Percentiles rank a stretch among this genome's conserved stretches.
phyloP scores from a whole-genome alignment of 352 stramenopile species.

The Phytophthora sp. region DNA sequence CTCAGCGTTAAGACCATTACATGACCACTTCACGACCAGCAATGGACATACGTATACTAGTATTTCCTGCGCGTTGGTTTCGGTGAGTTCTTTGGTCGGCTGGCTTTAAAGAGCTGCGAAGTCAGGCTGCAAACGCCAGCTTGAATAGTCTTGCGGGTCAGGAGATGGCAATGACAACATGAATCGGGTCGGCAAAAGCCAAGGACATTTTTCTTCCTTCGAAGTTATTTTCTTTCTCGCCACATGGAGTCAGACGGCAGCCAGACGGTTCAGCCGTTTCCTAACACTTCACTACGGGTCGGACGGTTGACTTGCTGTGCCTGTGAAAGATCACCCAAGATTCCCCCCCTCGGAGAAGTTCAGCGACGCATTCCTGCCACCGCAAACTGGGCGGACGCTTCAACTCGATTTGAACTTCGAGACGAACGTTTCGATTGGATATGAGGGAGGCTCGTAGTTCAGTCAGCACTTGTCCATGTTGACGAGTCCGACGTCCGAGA shows the following conservation, averaged over 20 bases:
- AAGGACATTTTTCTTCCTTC: slow-evolving; percentile 12
- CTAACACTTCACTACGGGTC: background rate
- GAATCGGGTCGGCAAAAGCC: no score
- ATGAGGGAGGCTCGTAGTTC: no score
- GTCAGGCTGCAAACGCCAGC: background rate
- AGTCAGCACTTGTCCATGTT: no score
- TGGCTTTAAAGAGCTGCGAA: background rate
- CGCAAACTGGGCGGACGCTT: background rate
- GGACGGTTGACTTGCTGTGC: background rate
- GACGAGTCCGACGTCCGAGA: no score
- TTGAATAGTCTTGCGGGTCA: background rate
- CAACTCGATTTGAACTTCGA: slow-evolving; percentile 13
- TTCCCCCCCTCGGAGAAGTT: background rate
- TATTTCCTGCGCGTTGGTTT: slow-evolving; percentile 2
- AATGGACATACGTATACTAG: background rate
- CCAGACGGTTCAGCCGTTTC: slow-evolving; percentile 15
- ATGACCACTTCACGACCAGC: background rate
- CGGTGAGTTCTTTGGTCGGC: background rate
- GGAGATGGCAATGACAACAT: background rate
- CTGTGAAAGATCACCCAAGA: background rate
- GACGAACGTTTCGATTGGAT: background rate
- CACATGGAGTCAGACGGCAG: background rate
- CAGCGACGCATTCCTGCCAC: background rate
- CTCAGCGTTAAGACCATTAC: no score
- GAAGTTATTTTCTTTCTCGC: background rate